Evolutionary conservation across 768 basidiomycete species (phyloP).

Genomic region (Amanita subjunquillea): DNA sequence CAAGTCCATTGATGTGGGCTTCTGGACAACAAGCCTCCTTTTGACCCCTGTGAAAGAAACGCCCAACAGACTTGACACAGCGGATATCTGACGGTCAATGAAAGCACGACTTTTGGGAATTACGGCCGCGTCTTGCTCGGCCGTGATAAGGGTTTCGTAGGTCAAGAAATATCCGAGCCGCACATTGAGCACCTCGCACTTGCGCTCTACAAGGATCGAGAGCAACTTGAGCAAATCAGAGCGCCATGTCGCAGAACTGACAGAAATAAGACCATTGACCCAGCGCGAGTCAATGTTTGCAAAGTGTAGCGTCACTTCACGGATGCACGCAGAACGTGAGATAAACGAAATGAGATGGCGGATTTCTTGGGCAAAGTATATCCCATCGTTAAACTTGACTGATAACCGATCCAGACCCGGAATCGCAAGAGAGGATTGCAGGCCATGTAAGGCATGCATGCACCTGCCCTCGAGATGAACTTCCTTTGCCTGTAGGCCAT

Average conservation of each 20-base stretch:
- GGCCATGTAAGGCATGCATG: constrained; percentile 11
- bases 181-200: constrained; percentile 11
- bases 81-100: background rate
- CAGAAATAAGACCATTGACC: constrained; percentile 11
- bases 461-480: constrained; percentile 9
- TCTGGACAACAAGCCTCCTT: background rate
- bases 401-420: constrained; percentile 12
- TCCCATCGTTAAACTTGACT: constrained; percentile 11
- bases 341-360: constrained; percentile 10
- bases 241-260: constrained; percentile 10
- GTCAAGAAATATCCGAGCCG: constrained; percentile 12
- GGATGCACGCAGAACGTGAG: constrained; percentile 6
- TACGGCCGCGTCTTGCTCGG: background rate
- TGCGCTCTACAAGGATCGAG: constrained; percentile 7
- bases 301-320: constrained; percentile 10
- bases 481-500: constrained; percentile 6
- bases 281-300: constrained; percentile 14
- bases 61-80: background rate
- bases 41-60: background rate
- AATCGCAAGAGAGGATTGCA: constrained; percentile 10
- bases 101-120: background rate
- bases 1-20: background rate
- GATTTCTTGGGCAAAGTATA: constrained; percentile 11
- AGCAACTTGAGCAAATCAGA: constrained; percentile 10
- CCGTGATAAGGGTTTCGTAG: background rate